A percentile compares a stretch with the other conserved stretches of the same genome.
These are phyloP conservation scores for Nelumbo lutea DNA, from an alignment of 164 flowering plant genomes.

Conservation along the genomic window DNA sequence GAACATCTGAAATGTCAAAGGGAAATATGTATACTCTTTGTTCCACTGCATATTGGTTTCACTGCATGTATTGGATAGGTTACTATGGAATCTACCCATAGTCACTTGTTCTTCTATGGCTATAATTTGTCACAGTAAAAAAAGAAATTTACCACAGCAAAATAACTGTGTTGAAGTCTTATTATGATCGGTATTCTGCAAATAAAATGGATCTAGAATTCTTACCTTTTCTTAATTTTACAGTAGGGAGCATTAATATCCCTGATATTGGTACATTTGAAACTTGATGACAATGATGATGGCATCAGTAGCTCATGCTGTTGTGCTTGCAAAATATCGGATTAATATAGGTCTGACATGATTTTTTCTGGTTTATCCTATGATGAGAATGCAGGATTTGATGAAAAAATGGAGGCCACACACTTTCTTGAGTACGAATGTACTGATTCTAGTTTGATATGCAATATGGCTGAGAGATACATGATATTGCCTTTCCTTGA, in stretches of 20 bases:
- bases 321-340: conserved; percentile 58
- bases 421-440: conserved; percentile 40
- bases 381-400: conserved; percentile 34
- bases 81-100: no score
- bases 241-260: conserved; percentile 27
- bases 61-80: no score
- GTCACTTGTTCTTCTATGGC: no score
- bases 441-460: conserved; percentile 40
- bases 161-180: no score
- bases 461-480: conserved; percentile 55
- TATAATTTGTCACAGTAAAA: no score
- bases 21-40: no score
- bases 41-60: no score
- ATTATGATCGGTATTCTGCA: not conserved
- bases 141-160: no score
- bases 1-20: no score
- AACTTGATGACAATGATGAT: conserved; percentile 47
- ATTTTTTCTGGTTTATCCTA: conserved; percentile 41
- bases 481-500: conserved; percentile 61
- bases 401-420: conserved; percentile 22
- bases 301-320: conserved; percentile 36
- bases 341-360: conserved; percentile 66
- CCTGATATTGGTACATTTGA: conserved; percentile 29
- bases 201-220: no score
- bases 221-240: conserved; percentile 8